These are phyloP conservation scores for Aspergillus puulaauensis DNA, from an alignment of 2,329 filamentous ascomycete species.

Conservation along the genomic window DNA sequence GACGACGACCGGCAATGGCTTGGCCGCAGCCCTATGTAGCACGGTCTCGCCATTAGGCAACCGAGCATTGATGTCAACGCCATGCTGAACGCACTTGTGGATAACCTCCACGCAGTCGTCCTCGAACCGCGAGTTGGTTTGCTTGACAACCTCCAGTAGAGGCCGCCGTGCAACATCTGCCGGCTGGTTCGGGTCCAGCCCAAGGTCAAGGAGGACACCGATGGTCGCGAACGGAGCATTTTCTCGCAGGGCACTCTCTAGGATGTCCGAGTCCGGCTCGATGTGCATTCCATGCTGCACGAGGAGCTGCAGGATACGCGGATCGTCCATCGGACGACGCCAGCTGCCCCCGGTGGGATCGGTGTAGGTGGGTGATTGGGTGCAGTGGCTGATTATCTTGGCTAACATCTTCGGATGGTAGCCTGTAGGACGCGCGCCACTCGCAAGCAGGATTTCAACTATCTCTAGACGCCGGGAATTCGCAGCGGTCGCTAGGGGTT, in stretches of 20 bases:
- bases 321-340: neutral
- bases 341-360: no score
- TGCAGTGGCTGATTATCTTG: neutral
- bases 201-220: neutral
- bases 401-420: neutral
- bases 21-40: neutral
- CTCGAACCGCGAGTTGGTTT: neutral
- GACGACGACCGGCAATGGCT: neutral
- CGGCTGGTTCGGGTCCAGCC: neutral
- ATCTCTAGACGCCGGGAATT: neutral
- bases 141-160: neutral
- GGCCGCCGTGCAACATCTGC: neutral
- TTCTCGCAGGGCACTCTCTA: neutral
- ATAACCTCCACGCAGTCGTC: neutral
- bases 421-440: neutral
- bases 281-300: neutral
- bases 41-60: neutral
- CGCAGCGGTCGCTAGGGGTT: neutral
- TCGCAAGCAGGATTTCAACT: neutral
- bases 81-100: neutral
- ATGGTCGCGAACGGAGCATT: neutral
- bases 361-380: neutral
- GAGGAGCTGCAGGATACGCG: neutral
- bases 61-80: neutral
- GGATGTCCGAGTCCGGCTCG: neutral